Base-by-base conservation (phyloP, 495 filamentous ascomycete species). In the Neurospora sp. region DNA sequence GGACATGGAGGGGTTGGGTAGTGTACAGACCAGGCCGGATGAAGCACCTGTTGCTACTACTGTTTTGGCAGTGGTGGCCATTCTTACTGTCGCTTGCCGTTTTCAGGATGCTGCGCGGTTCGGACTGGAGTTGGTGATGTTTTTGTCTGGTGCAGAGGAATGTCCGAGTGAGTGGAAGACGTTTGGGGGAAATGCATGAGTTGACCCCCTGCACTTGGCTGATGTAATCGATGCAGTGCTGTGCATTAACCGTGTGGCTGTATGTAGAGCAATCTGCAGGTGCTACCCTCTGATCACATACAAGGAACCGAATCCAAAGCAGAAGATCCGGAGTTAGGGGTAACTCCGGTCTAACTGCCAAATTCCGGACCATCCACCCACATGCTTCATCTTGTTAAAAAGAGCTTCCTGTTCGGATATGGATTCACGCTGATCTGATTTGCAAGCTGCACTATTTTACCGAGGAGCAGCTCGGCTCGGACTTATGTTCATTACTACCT, bases 11-110 rank as follows among this genome's bases (percentile, higher is more conserved):
- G 37, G 9, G 12, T 48, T 37, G 70, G 22, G 20, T 37, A 12
- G 40, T 65, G 31, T 71, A 69, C 69, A n/a, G 79, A 85, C 83
- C 72, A 85, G 72, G 61, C 84, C 84, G 12, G 83, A 85, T 39
- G 81, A 79, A 61, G 78, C 80, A 37, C 83, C 83, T 11, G 83
- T 85, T 6, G 83, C 82, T 14, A 85, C 79, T 69, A 85, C 72
- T 11, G 83, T 84, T 70, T 85, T 84, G 42, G 77, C 76, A 39
- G 79, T 71, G 65, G 76, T 71, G 14, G 79, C 73, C 81, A 84
- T 85, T 22, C 46, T 73, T 16, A 7, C 27, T 16, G 11, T 61
- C 48, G 20, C 10, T 31, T 59, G n/a, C 27, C 27, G 22, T 61
- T 61, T 16, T 5, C 5, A 20, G 48, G 48, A 31, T 35, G 27